Conservation (phyloP, 306 rosid species). For the Cucurbita moschata region DNA sequence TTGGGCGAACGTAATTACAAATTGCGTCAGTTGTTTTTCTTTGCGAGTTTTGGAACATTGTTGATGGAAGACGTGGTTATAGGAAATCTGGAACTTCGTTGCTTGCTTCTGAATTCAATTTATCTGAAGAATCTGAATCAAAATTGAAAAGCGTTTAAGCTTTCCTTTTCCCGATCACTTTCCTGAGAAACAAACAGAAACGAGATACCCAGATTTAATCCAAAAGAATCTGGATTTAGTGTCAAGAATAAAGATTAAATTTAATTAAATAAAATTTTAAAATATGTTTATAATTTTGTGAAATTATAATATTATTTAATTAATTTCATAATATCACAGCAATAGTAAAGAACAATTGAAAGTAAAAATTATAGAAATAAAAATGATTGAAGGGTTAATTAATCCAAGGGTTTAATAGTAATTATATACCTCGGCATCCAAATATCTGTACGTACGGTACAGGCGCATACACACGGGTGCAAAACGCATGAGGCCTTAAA, state of each 20-base stretch:
- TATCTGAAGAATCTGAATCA: neutral
- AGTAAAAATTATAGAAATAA: too few species aligned
- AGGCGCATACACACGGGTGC: neutral
- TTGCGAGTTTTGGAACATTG: neutral
- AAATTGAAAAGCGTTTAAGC: neutral
- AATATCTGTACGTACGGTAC: neutral
- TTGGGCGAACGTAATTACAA: neutral
- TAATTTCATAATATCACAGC: too few species aligned
- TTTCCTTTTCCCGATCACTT: neutral
- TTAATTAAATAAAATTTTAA: too few species aligned
- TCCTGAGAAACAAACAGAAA: neutral
- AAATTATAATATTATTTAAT: too few species aligned
- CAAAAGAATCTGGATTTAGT: too few species aligned
- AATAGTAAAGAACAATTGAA: too few species aligned
- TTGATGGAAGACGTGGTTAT: neutral
- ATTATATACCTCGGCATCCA: too few species aligned
- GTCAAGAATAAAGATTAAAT: too few species aligned
- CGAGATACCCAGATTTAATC: neutral
- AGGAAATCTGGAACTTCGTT: neutral
- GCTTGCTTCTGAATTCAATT: neutral
- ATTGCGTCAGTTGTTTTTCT: neutral
- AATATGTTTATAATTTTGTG: too few species aligned
- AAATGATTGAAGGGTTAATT: too few species aligned
- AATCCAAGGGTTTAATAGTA: too few species aligned
- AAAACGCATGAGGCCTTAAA: neutral